Evolutionary conservation across 148 eudicot genomes (phyloP), one percentile per base, ranked within the genome.

Genomic region (Cornus controversa): DNA sequence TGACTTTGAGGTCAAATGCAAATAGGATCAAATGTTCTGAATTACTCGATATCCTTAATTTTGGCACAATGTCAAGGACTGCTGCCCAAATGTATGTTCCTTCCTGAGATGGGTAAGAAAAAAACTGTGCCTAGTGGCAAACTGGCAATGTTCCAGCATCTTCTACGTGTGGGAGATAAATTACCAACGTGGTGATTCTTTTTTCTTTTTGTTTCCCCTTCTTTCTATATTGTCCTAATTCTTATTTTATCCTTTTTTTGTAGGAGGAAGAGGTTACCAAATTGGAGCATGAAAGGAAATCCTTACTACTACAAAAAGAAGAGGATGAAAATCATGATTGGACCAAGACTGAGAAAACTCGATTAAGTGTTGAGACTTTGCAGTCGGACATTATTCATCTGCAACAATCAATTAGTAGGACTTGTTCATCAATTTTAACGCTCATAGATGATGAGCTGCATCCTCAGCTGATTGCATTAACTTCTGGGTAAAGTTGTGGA

Each of bases 201-300:
- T 75, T 40, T 6, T 13, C 37, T 45, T 3, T 45, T 28, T 24
- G 23, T 76, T 40, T 25, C 36, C 66, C 42, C 29, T 58, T 6
- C 42, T 37, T 58, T 6, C 66, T 40, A 22, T 2, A 14, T 3
- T 77, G 10, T 75, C 14, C 15, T 53, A 68, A 37, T 70, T 10
- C 70, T 73, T n/a, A 24, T 47, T 79, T 63, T 69, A 40, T 73
- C 29, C 54, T 71, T 10, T 18, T 18, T n/a, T 26, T 71, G 70
- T 73, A 93, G 98, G 94, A 90, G 71, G 92, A 87, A 75, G 98
- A 85, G 75, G 81, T 69, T 68, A 50, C 89, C n/a, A 91, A 85
- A 72, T 45, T 90, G 72, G 94, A 91, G 80, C 85, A 80, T 72
- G 81, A 86, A 70, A 84, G 77, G 72, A 93, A 90, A 74, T 86